Evolutionary conservation across 73 alveolate genomes (phyloP), one percentile per base, ranked within the genome.

Genomic region (Uronychia setigera): DNA sequence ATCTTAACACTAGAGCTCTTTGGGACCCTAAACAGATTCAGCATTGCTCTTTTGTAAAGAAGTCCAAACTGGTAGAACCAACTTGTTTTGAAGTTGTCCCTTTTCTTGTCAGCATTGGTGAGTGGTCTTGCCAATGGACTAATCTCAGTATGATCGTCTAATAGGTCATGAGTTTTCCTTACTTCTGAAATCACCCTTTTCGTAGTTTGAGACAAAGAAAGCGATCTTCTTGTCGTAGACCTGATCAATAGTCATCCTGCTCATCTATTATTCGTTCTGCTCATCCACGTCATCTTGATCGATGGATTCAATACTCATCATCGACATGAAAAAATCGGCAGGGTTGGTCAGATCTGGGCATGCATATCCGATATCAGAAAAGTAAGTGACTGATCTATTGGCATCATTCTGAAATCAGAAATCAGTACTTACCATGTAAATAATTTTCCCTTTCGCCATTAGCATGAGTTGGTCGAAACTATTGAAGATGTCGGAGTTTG

Each of bases 261-360:
- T 34, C 35, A 59, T 59, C 26, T 0, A 27, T 14, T 5, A 1
- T 1, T 77, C 76, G 30, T 11, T 32, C 58, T 59, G 79, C 26
- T 76, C 35, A 32, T 35, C 77, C 1, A 35, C 84, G 26, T n/a
- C 77, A 0, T 29, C 84, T 26, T 83, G 84, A 0, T 35, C 79
- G 26, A 30, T 26, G 13, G 83, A 26, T 30, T 83, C 90, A 33
- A 83, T 74, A 60, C 93, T 86, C 91, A 89, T 86, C 35, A 86
- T 59, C 5, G 60, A 35, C 93, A 91, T 85, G 80, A 81, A 92
- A 84, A 30, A 89, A 84, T 95, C 98, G 76, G 95, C 92, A 31
- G 99, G 98, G 82, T 95, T 95, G 57, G 93, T 80, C 78, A 85
- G 79, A 79, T 87, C 85, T 28, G 98, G 98, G 81, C 97, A 91